Base-by-base conservation (phyloP, 768 basidiomycete genomes). In the Plicaturopsis crispa region DNA sequence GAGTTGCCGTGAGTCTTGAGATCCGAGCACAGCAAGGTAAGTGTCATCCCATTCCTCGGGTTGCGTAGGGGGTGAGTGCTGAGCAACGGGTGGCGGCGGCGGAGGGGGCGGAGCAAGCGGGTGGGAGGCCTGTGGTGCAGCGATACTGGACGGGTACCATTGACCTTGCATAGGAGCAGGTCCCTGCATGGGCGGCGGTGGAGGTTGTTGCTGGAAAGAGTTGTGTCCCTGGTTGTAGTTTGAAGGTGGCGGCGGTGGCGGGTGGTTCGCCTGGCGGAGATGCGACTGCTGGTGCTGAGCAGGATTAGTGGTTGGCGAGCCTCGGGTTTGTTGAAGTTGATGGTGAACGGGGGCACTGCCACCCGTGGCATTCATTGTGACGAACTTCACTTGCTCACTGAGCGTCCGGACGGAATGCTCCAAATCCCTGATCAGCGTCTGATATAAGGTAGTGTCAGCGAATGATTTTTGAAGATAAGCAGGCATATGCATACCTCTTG, bases 1-100 rank as follows among this genome's bases (percentile, higher is more conserved):
- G 37, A 90, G 73, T 57, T 86, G 84, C 44, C 70, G 65, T 12
- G 72, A 50, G 49, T 90, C 87, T 55, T 89, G 84, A 23, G 76
- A 77, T 44, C 81, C 78, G 39, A 90, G 65, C 23, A 87, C 80
- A 13, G 76, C 72, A 24, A 90, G 69, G 56, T 88, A 90, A 7
- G 78, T 73, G 43, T 87, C 84, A 46, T 90, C 87, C 87, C 87
- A 90, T 45, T 86, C 82, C 53, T 87, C 86, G 32, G 69, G 39
- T 49, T 71, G 72, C 31, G 66, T 59, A n/a, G 80, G 70, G 12
- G 74, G 72, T 20, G 76, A 63, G 44, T 70, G 63, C 38, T 54
- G 63, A 39, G 75, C 75, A 37, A 60, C 53, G 32, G 55, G 69
- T 2, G 62, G 55, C 7, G 63, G 58, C 0, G 62, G 52, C 18